Conservation (phyloP, 78 protist genomes). For the Tieghemostelium lacteum region DNA sequence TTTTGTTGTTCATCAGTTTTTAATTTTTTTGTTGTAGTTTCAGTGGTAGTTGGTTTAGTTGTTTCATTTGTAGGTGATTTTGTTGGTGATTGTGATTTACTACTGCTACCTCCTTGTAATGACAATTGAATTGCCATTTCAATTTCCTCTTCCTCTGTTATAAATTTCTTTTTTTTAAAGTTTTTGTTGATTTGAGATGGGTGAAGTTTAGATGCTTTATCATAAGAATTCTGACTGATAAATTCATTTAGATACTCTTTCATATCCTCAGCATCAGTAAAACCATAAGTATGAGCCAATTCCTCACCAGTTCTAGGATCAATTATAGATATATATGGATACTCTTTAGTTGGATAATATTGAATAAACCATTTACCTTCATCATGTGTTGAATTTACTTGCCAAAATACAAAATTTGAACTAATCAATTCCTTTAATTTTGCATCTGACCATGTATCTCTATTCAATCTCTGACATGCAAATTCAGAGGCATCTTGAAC, state of each 20-base stretch:
- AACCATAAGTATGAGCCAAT: not conserved
- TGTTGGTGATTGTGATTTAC: not conserved
- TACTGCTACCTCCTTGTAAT: not conserved
- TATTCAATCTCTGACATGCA: constrained; percentile 60
- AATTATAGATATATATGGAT: constrained; percentile 59
- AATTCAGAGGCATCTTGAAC: constrained; percentile 62
- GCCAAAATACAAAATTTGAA: constrained; percentile 73
- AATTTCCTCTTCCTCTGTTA: constrained; percentile 67
- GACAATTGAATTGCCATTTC: constrained; percentile 71
- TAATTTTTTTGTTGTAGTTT: not conserved
- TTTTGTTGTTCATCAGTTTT: not conserved
- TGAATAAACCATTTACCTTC: constrained; percentile 34
- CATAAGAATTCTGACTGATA: not conserved
- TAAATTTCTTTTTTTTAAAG: constrained; percentile 41
- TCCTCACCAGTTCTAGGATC: constrained; percentile 69
- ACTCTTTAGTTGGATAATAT: constrained; percentile 24
- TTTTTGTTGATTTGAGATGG: too few relatives aligned
- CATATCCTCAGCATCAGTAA: constrained; percentile 35
- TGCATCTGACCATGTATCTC: constrained; percentile 73
- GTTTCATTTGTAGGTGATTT: too few relatives aligned
- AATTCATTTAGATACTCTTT: constrained; percentile 1
- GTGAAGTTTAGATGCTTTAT: not conserved
- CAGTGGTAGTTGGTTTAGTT: constrained; percentile 1
- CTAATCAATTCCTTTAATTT: constrained; percentile 17
- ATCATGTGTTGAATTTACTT: constrained; percentile 1